These are phyloP conservation scores for Calocybe indica DNA, from an alignment of 768 basidiomycete species.

Conservation along the genomic window DNA sequence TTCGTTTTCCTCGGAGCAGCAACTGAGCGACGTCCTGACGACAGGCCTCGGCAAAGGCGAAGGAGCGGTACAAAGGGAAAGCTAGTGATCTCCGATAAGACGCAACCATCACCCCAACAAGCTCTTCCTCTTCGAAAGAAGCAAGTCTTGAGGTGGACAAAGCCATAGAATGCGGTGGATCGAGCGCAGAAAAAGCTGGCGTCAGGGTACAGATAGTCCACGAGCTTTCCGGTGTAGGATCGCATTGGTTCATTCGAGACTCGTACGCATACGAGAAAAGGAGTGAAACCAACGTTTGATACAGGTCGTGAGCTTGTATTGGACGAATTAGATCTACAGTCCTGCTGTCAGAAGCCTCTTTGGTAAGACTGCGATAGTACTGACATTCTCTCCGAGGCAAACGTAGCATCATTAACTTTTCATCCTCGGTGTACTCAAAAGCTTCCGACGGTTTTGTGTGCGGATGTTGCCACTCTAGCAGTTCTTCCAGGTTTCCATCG, in stretches of 20 bases:
- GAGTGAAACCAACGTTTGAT: conserved; percentile 63
- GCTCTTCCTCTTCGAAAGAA: conserved; percentile 35
- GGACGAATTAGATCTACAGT: conserved; percentile 54
- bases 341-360: neutral
- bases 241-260: conserved; percentile 65
- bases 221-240: conserved; percentile 83
- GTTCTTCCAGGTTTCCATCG: conserved; percentile 66
- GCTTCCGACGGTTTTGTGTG: conserved; percentile 24
- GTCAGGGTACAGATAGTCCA: conserved; percentile 77
- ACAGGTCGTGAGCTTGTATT: conserved; percentile 52
- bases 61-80: conserved; percentile 80
- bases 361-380: conserved; percentile 11
- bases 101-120: conserved; percentile 45
- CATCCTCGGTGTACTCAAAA: conserved; percentile 63
- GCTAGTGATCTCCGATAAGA: conserved; percentile 72
- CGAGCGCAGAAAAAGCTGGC: conserved; percentile 79
- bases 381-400: conserved; percentile 51
- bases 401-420: conserved; percentile 60
- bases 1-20: conserved; percentile 56
- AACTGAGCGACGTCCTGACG: conserved; percentile 53
- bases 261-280: conserved; percentile 84
- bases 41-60: conserved; percentile 65
- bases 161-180: conserved; percentile 42
- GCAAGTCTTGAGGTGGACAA: conserved; percentile 2
- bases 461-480: conserved; percentile 64